Base-by-base conservation (phyloP, 805 yeast species). In the Saccharomycopsis selenospora region DNA sequence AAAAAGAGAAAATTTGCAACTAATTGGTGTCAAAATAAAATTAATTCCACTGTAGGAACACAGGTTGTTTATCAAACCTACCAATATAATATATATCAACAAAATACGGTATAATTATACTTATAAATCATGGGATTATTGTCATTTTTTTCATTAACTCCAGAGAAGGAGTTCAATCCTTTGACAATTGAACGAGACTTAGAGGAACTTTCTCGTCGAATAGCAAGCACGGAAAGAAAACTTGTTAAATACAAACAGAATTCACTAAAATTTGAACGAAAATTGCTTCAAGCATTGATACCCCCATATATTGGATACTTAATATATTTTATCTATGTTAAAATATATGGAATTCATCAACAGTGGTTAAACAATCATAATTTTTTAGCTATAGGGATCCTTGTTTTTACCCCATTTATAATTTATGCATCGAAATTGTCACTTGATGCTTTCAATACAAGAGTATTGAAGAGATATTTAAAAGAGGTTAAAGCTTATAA, bases 151-250 rank as follows among this genome's bases (percentile, higher is more conserved):
- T 33, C 38, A 20, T 33, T 33, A 20, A 14, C 38, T 20, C 17
- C 38, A 33, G 38, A 33, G 38, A 33, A 33, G 10, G 40, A 36
- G 14, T 51, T 51, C 44, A 51, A 51, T 26, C 53, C 53, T 11
- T 18, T 44, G 11, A 51, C 54, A 3, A 38, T 50, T 24, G 55
- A 49, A 36, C 44, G 36, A 30, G 55, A 51, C 28, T 44, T 51
- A 8, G 56, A 68, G 11, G 49, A 49, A 22, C 38, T 50, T 7
- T 18, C 42, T 3, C 13, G 22, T n/a, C 33, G 42, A n/a, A 46
- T 46, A 10, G 29, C 22, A 6, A 18, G 11, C 33, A 40, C 46
- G 10, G 49, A 47, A 17, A 18, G 42, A 13, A 14, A 36, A n/a
- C n/a, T 51, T 6, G 50, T 45, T 20, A 17, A 22, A 3, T 36